Percentiles rank a stretch among this genome's conserved stretches.
Evolutionary conservation across 179 eudicot genomes (phyloP).

Genomic region (Carnegiea gigantea): DNA sequence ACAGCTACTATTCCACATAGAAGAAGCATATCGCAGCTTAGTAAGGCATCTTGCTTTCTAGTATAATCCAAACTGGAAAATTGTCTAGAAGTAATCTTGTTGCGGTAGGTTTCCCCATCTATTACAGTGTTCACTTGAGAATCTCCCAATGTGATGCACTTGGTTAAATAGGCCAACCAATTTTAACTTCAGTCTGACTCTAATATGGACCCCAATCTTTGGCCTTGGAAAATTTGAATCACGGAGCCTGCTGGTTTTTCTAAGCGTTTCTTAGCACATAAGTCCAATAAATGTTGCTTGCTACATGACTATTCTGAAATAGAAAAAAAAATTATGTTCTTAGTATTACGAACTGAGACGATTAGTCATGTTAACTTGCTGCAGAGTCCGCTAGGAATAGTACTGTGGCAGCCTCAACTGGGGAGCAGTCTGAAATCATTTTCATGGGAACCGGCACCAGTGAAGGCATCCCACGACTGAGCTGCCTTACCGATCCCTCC

Average conservation of each 20-base stretch:
- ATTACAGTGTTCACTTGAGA: background rate
- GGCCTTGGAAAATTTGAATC: background rate
- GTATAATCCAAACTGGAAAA: background rate
- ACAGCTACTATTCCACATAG: background rate
- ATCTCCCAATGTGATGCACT: background rate
- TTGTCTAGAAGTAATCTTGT: background rate
- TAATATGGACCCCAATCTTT: background rate
- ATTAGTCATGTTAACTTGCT: conserved; percentile 14
- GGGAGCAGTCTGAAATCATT: conserved; percentile 70
- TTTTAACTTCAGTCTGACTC: background rate
- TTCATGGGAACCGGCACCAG: conserved; percentile 98
- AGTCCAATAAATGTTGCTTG: conserved; percentile 1
- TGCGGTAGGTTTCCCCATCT: background rate
- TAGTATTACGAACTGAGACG: conserved; percentile 5
- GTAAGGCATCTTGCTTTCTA: background rate
- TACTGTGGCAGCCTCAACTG: conserved; percentile 27
- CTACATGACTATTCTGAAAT: background rate
- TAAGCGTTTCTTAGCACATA: background rate
- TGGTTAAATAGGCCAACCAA: background rate
- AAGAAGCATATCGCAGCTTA: background rate
- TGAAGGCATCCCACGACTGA: conserved; percentile 97
- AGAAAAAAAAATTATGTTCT: background rate
- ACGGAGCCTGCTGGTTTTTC: background rate
- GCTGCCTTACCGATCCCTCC: conserved; percentile 86
- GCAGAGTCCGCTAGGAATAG: conserved; percentile 47